Evolutionary conservation across 352 stramenopile species (phyloP), one percentile per base, ranked within the genome.

Genomic region (Globisporangium viniferum): DNA sequence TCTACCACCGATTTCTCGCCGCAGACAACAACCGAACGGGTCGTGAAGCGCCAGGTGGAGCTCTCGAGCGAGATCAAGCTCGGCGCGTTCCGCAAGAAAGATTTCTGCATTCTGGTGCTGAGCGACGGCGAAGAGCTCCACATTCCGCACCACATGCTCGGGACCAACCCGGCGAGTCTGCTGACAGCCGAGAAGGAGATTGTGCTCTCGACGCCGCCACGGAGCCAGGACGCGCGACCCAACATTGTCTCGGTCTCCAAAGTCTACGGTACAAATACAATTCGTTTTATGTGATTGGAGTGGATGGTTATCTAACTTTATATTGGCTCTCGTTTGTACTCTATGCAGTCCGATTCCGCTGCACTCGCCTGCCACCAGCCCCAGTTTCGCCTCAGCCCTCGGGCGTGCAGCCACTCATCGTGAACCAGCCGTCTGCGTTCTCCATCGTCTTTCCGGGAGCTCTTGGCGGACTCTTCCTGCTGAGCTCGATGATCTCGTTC

Each of bases 51-150:
- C 51, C 80, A 86, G 49, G 74, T 91, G 10, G 79, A 89, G 31
- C 63, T 90, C 35, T 62, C 76, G 39, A 80, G 68, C 24, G 84
- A 90, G 18, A 56, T 93, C 2, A 67, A 79, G 46, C 49, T 93
- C 39, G 86, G 86, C 12, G 35, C 64, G 5, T 86, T 93, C 33
- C 66, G 67, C 20, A 74, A 80, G 59, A 86, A 85, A 44, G 83
- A 93, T 36, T 76, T 77, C 2, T 93, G 86, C 59, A 71, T 93
- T 15, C 62, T 94, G 27, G 71, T 94, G 31, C 51, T 94, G 53
- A 94, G 78, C 64, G 73, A 94, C 46, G 86, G 86, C 14, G 86
- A 94, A 78, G 84, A 92, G 55, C 69, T 94, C 14, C 74, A 88
- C 18, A 81, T 94, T 20, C 71, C 80, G 5, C 71, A 76, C 10